A percentile compares a stretch with the other conserved stretches of the same genome.
phyloP scores from a whole-genome alignment of 1,139 yeast species.

The Diutina mesorugosa region DNA sequence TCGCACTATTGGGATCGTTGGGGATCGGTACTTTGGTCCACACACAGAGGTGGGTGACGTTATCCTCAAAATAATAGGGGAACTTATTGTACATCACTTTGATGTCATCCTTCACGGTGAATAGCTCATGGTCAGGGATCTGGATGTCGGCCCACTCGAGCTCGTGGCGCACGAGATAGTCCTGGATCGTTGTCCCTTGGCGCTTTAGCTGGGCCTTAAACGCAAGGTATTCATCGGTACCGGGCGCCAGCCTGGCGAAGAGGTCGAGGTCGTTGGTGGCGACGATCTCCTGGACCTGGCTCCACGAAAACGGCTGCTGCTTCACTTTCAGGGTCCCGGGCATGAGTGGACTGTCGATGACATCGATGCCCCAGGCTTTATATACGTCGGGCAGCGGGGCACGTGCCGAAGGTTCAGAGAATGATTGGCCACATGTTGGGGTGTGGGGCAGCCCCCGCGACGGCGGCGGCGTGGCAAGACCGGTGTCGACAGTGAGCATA shows the following conservation, averaged over 20 bases:
- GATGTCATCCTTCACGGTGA: constrained; percentile 9
- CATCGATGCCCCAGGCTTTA: constrained; percentile 9
- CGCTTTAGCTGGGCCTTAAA: constrained; percentile 20
- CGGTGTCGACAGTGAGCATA: neutral
- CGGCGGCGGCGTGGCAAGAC: neutral
- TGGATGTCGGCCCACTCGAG: constrained; percentile 19
- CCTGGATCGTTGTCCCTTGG: constrained; percentile 17
- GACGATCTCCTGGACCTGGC: constrained; percentile 19
- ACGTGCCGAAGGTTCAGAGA: neutral
- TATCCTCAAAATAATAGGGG: constrained; percentile 27
- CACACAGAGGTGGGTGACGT: constrained; percentile 27
- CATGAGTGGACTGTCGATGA: constrained; percentile 23
- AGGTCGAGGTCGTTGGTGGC: constrained; percentile 20
- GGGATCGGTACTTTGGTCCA: constrained; percentile 22
- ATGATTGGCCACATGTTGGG: neutral
- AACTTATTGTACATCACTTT: constrained; percentile 26
- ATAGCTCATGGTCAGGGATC: constrained; percentile 5
- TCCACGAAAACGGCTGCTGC: constrained; percentile 17
- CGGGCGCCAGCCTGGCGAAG: constrained; percentile 25
- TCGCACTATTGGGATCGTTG: constrained; percentile 28
- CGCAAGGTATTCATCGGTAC: constrained; percentile 19
- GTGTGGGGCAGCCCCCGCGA: neutral
- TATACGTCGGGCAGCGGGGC: neutral
- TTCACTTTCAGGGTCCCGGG: constrained; percentile 26
- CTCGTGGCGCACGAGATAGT: constrained; percentile 23